Evolutionary conservation across 345 rosid species (phyloP).

Genomic region (Pseudoturritis turrita): DNA sequence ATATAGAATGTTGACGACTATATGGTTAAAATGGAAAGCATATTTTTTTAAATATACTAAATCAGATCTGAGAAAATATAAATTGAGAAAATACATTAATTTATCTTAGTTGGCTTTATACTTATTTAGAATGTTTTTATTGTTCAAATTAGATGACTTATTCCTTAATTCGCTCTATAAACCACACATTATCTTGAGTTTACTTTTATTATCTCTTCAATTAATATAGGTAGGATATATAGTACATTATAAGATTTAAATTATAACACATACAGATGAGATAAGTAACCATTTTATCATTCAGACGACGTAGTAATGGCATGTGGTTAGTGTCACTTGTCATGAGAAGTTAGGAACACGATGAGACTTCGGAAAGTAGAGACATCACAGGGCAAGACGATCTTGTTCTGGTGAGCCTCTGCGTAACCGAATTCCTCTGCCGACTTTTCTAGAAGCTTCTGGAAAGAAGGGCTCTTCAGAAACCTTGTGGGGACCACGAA

Average conservation of each 20-base stretch:
- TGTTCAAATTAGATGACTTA: too few relatives aligned
- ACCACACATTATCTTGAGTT: too few relatives aligned
- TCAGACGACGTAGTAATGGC: neutral
- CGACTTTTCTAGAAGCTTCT: constrained; percentile 29
- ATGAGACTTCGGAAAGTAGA: constrained; percentile 23
- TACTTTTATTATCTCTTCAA: too few relatives aligned
- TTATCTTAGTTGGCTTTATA: too few relatives aligned
- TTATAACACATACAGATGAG: neutral
- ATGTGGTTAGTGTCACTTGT: constrained; percentile 7
- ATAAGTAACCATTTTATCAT: neutral
- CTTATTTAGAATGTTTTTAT: too few relatives aligned
- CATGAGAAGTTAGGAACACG: constrained; percentile 13
- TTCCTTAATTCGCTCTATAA: too few relatives aligned
- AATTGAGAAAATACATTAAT: too few relatives aligned
- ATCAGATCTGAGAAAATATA: too few relatives aligned
- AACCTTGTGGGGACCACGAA: constrained; percentile 29
- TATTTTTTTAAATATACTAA: too few relatives aligned
- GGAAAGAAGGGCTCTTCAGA: constrained; percentile 25
- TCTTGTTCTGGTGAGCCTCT: constrained; percentile 29
- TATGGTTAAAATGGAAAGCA: too few relatives aligned
- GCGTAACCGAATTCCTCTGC: constrained; percentile 29
- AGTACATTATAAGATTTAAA: neutral
- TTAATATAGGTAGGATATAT: neutral
- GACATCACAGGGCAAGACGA: constrained; percentile 35
- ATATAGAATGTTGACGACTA: too few relatives aligned